These are phyloP conservation scores for Funneliformis mosseae DNA, from an alignment of 192 early-diverging fungal species.

Conservation along the genomic window DNA sequence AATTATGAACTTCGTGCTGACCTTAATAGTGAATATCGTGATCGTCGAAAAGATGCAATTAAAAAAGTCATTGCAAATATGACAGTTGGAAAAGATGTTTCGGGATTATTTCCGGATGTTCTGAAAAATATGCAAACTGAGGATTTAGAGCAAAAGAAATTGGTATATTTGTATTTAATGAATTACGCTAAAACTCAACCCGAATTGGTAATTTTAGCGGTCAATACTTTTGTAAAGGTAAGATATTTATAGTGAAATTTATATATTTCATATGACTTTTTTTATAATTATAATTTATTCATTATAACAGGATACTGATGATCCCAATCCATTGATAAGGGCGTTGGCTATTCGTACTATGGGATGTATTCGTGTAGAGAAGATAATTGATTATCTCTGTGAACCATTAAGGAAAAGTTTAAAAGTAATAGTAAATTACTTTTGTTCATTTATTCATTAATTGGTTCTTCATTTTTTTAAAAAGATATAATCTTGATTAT, in stretches of 20 bases:
- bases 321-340: conserved; percentile 91
- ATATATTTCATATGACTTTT: too few species aligned
- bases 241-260: not conserved
- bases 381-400: conserved; percentile 90
- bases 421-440: conserved; percentile 43
- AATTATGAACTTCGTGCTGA: conserved; percentile 98
- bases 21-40: conserved; percentile 96
- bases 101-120: conserved; percentile 92
- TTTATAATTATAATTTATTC: too few species aligned
- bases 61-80: conserved; percentile 99
- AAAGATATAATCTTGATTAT: not conserved
- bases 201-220: conserved; percentile 94
- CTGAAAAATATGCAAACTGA: conserved; percentile 99
- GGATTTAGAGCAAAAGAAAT: conserved; percentile 96
- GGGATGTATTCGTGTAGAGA: conserved; percentile 95
- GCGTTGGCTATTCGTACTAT: conserved; percentile 97
- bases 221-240: conserved; percentile 97
- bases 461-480: not conserved
- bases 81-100: conserved; percentile 99
- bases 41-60: conserved; percentile 94
- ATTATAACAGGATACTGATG: conserved; percentile 80
- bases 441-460: conserved; percentile 6
- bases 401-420: conserved; percentile 92
- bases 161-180: conserved; percentile 97
- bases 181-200: conserved; percentile 98